Percentiles rank a stretch among this genome's conserved stretches.
These are phyloP conservation scores for Arthrocladium fulminans DNA, from an alignment of 2,329 filamentous ascomycete species.

Conservation along the genomic window DNA sequence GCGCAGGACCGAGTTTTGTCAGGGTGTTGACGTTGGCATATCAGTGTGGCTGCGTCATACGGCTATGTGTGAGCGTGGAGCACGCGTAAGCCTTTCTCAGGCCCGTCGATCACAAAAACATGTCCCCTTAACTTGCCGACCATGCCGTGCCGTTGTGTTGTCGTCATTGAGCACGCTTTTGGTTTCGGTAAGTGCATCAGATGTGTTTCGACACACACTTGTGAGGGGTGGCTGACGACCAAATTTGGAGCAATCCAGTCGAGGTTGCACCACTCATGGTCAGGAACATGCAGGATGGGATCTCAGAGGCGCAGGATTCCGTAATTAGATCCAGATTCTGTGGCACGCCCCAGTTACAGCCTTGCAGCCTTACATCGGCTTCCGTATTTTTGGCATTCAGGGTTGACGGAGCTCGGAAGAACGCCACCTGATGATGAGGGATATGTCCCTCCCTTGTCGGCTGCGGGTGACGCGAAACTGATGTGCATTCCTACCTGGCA, in stretches of 20 bases:
- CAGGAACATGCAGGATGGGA: not conserved
- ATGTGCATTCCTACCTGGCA: no score
- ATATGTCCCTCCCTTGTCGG: not conserved
- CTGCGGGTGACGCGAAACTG: no score
- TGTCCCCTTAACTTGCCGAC: no score
- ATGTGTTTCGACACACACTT: not conserved
- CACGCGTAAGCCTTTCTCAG: not conserved
- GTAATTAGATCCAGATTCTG: not conserved
- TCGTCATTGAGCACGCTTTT: no score
- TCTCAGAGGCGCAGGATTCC: not conserved
- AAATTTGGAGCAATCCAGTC: no score
- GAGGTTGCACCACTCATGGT: no score
- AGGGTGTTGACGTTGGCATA: not conserved
- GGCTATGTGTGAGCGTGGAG: not conserved
- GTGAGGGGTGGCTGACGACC: no score
- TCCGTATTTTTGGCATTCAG: not conserved
- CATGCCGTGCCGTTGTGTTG: no score
- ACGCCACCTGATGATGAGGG: not conserved
- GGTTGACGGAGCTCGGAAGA: not conserved
- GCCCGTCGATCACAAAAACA: not conserved
- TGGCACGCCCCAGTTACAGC: not conserved
- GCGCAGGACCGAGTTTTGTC: slow-evolving; percentile 2
- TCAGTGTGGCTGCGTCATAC: not conserved
- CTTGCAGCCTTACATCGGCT: not conserved
- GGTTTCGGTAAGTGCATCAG: no score